Percentiles rank a stretch among this genome's conserved stretches.
Conservation (phyloP, 768 basidiomycete genomes). For the Boletus patriciae region DNA sequence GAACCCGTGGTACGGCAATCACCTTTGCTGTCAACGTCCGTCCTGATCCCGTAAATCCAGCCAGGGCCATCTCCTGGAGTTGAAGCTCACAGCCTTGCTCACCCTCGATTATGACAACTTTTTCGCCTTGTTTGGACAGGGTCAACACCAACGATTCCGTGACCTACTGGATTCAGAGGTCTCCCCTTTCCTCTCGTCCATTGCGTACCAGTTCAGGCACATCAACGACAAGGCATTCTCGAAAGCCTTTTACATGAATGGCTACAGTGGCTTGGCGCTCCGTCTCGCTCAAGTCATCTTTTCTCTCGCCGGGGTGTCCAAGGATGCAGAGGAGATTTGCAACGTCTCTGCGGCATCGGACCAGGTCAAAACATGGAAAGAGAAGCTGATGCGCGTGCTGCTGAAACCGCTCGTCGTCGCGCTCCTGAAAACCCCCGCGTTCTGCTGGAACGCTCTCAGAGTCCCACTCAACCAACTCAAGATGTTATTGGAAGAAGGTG, state of each 20-base stretch:
- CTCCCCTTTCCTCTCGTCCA: constrained; percentile 66
- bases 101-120: constrained; percentile 59
- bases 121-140: constrained; percentile 66
- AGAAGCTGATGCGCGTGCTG: constrained; percentile 59
- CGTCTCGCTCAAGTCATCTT: constrained; percentile 61
- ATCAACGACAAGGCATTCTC: constrained; percentile 51
- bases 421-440: constrained; percentile 42
- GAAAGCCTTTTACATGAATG: constrained; percentile 63
- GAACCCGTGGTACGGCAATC: constrained; percentile 53
- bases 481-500: constrained; percentile 56
- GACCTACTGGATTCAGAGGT: constrained; percentile 57
- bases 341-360: constrained; percentile 51
- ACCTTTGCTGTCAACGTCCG: background rate
- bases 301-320: constrained; percentile 54
- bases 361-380: constrained; percentile 65
- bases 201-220: constrained; percentile 78
- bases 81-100: constrained; percentile 69
- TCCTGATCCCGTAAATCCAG: constrained; percentile 27
- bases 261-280: constrained; percentile 68
- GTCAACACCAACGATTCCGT: constrained; percentile 59
- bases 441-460: constrained; percentile 79
- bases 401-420: constrained; percentile 57
- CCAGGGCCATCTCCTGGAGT: constrained; percentile 76
- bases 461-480: constrained; percentile 70
- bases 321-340: constrained; percentile 57